Conservation (phyloP, 768 basidiomycete species). For the Panellus pusillus region DNA sequence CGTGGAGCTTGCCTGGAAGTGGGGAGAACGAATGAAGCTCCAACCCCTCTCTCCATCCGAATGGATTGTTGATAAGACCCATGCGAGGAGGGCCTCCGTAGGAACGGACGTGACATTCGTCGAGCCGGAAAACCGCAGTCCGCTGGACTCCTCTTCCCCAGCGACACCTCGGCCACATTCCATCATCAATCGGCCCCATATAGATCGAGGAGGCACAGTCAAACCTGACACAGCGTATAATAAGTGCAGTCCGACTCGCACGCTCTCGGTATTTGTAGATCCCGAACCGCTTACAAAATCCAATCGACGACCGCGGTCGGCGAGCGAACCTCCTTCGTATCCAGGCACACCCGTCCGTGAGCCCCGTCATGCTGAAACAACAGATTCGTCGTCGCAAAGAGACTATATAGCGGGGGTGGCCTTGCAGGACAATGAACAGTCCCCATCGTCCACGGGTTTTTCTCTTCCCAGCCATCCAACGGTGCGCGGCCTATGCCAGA, state of each 20-base stretch:
- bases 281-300: constrained; percentile 7
- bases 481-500: constrained; percentile 7
- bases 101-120: not conserved
- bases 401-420: constrained; percentile 4
- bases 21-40: constrained; percentile 3
- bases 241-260: not conserved
- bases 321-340: constrained; percentile 21
- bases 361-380: constrained; percentile 7
- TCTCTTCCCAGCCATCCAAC: constrained; percentile 9
- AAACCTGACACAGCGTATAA: not conserved
- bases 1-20: not conserved
- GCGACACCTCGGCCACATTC: constrained; percentile 12
- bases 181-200: not conserved
- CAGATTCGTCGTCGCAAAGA: constrained; percentile 7
- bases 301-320: constrained; percentile 17
- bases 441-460: constrained; percentile 1
- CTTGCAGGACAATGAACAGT: not conserved
- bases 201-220: not conserved
- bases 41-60: constrained; percentile 15
- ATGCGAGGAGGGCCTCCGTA: not conserved
- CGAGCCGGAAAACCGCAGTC: constrained; percentile 9
- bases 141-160: constrained; percentile 10
- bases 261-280: not conserved
- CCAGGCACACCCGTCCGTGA: not conserved
- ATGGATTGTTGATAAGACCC: constrained; percentile 15